These are phyloP conservation scores for Glycine soja DNA, from an alignment of 306 rosid genomes.

Conservation along the genomic window DNA sequence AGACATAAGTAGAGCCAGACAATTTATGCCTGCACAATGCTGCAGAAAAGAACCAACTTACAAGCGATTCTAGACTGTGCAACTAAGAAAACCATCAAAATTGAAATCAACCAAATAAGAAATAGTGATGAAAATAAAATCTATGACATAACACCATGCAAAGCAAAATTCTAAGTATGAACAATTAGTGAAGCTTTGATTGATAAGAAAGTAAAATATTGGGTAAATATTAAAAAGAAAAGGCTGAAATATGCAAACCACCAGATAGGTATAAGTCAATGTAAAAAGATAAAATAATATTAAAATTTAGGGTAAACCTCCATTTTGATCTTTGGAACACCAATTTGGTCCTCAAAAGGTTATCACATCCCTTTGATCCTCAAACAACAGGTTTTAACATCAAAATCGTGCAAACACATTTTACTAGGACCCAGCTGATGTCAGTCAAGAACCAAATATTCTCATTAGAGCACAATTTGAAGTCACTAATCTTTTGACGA, in stretches of 20 bases:
- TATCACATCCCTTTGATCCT: background rate
- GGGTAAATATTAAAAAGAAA: constrained; percentile 6
- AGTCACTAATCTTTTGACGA: constrained; percentile 5
- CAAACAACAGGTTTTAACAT: constrained; percentile 1
- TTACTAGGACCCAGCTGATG: constrained; percentile 13
- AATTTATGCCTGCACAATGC: constrained; percentile 97
- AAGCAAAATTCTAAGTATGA: constrained; percentile 31
- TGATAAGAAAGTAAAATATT: constrained; percentile 27
- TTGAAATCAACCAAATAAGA: constrained; percentile 38
- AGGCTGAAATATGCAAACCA: constrained; percentile 1
- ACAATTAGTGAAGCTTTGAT: constrained; percentile 33
- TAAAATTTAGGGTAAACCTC: constrained; percentile 28
- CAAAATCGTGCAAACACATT: background rate
- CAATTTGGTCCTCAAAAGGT: background rate
- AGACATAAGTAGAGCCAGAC: constrained; percentile 74
- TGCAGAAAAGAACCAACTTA: constrained; percentile 57
- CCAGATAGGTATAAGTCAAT: background rate
- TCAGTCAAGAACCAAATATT: constrained; percentile 21
- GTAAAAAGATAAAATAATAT: background rate
- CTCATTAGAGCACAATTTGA: constrained; percentile 14
- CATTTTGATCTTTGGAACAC: constrained; percentile 6
- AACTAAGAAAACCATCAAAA: constrained; percentile 21
- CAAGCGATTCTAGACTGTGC: constrained; percentile 28
- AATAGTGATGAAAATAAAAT: constrained; percentile 10
- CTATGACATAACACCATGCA: constrained; percentile 4